Percentiles rank a stretch among this genome's conserved stretches.
phyloP scores from a whole-genome alignment of 176 grass and related monocot species.

The Cenchrus americanus region DNA sequence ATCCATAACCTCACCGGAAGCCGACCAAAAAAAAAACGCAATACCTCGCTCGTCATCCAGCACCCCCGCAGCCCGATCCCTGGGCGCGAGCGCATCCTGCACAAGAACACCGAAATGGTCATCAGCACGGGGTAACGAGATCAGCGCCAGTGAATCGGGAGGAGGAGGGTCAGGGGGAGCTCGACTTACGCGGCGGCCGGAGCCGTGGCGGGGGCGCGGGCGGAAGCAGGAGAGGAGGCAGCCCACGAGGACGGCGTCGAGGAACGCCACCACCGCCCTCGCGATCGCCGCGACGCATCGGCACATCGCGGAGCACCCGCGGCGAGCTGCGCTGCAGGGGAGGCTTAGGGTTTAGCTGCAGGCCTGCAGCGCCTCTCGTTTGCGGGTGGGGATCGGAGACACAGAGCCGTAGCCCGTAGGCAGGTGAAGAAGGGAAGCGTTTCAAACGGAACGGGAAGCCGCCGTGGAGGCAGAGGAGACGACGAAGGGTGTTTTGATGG shows the following conservation, averaged over 20 bases:
- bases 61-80: conserved; percentile 30
- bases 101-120: neutral
- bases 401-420: neutral
- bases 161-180: neutral
- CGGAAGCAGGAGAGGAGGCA: conserved; percentile 63
- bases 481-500: neutral
- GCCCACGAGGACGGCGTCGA: conserved; percentile 56
- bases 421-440: neutral
- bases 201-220: conserved; percentile 2
- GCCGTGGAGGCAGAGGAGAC: neutral
- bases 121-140: neutral
- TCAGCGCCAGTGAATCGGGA: neutral
- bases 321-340: neutral
- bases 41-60: conserved; percentile 45
- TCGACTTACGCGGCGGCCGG: conserved; percentile 14
- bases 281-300: conserved; percentile 30
- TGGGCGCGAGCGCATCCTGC: conserved; percentile 35
- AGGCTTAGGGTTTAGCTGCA: conserved; percentile 27
- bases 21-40: neutral
- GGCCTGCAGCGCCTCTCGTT: too few relatives aligned
- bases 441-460: neutral
- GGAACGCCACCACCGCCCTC: conserved; percentile 52
- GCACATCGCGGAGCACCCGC: conserved; percentile 28
- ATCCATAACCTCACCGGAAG: neutral
- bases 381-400: neutral